phyloP scores from a whole-genome alignment of 1,284 basidiomycete species.

The Hypsizygus ulmarius region DNA sequence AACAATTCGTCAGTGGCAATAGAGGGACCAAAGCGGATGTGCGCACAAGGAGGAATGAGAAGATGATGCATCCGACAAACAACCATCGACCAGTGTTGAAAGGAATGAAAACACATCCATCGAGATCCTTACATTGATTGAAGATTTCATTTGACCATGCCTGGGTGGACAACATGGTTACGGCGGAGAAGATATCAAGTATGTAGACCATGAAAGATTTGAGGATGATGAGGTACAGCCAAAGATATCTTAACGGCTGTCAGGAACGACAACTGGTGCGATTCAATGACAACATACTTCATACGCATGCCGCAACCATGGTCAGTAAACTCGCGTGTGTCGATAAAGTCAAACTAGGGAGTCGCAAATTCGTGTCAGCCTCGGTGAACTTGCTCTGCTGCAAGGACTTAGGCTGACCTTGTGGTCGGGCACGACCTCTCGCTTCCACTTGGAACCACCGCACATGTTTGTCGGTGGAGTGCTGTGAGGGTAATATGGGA shows the following conservation, averaged over 20 bases:
- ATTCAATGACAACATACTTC: constrained; percentile 54
- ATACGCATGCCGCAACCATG: constrained; percentile 83
- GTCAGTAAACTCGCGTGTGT: constrained; percentile 89
- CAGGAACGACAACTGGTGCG: constrained; percentile 3
- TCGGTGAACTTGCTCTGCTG: constrained; percentile 2
- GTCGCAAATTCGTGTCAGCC: constrained; percentile 12
- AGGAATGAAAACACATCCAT: constrained; percentile 83
- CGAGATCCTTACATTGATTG: constrained; percentile 57
- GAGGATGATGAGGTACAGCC: constrained; percentile 88
- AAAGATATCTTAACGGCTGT: constrained; percentile 67
- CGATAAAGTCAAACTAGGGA: constrained; percentile 92
- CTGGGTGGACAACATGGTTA: constrained; percentile 92
- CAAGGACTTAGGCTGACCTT: constrained; percentile 56
- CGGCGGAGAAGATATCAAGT: constrained; percentile 96
- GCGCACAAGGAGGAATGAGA: constrained; percentile 89
- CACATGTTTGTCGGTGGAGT: constrained; percentile 45
- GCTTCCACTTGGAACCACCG: constrained; percentile 85
- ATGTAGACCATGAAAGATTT: constrained; percentile 96
- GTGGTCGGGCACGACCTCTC: constrained; percentile 96
- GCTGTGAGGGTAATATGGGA: constrained; percentile 2
- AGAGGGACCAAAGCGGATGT: not conserved
- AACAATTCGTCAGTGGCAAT: constrained; percentile 10
- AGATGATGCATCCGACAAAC: constrained; percentile 97
- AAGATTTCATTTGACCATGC: constrained; percentile 92
- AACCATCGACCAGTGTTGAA: constrained; percentile 93